Evolutionary conservation across 345 rosid species (phyloP), one percentile per base, ranked within the genome.

Genomic region (Trapa bicornis): DNA sequence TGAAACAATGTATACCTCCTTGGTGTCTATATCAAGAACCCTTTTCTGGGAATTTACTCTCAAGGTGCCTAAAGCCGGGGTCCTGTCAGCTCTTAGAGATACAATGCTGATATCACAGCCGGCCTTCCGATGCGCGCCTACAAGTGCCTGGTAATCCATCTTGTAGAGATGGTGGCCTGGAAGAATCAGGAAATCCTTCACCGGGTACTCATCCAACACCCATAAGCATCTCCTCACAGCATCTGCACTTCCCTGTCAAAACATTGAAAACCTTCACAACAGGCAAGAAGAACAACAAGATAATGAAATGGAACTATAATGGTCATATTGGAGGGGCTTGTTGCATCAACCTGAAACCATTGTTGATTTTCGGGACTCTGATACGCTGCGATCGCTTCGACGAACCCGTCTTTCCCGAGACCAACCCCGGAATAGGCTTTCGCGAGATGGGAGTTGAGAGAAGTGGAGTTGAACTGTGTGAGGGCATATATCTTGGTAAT

Each of bases 401-500:
- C 84, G 16, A 83, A 86, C 14, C 87, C 87, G 17, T 85, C 87
- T 70, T 80, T 85, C 43, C 92, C 85, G n/a, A 78, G 78, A 42
- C 87, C 77, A 7, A 79, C 64, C 14, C 92, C 77, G 14, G 87
- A 70, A 65, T 87, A 92, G 65, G 96, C 89, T 77, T 77, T 82
- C 16, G 89, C 82, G 11, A 89, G 87, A 74, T 87, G 95, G 54
- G 91, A 82, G 70, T 92, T 89, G 67, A 92, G 91, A 72, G 86
- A 86, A 72, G 92, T 86, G n/a, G 98, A 92, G 56, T 92, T 89
- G 81, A 87, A 83, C 57, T 87, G 98, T 33, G 98, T 89, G 64
- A 89, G 73, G 60, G 96, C 92, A 70, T 92, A 89, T 64, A 92
- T 87, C 74, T 86, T 89, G 74, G 80, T 81, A 47, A 92, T 87